Evolutionary conservation across 805 yeast genomes (phyloP), one percentile per base, ranked within the genome.

Genomic region (Ascoidea asiatica): DNA sequence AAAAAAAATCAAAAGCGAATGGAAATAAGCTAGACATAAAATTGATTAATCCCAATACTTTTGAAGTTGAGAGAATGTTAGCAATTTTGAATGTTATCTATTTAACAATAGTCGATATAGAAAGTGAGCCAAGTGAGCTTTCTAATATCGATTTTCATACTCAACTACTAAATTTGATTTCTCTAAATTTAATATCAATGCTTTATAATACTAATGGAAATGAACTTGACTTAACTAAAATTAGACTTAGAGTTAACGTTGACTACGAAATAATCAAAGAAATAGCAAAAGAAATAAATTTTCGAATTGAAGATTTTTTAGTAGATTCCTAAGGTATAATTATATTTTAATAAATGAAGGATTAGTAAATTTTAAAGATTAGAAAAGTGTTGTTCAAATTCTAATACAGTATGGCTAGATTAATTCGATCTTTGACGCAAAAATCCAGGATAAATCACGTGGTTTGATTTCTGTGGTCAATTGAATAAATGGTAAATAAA

Each of bases 41-140:
- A 22, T 54, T 69, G 21, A 57, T 68, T 21, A 58, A 64, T 7
- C 68, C 73, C 4, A 59, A 57, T 37, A 63, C 55, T 47, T 68
- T 69, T 51, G 73, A 69, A 44, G 53, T 69, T 39, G 74, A 69
- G 50, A 55, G 74, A 46, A 51, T 69, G 50, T 54, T 63, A 48
- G 70, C 73, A 6, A 69, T 69, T 37, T 50, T 69, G n/a, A 59
- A 67, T 1, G 68, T 66, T 5, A 64, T 69, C 19, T 69, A 69
- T 51, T 45, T 69, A 44, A 62, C 58, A 37, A 65, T 65, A 45
- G 54, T 11, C 67, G 5, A 47, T 52, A 33, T 53, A 64, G 11
- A 56, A 63, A 22, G 51, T 62, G 40, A 38, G n/a, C 15, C 21
- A 5, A 37, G 37, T 5, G 23, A 45, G 4, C 33, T 17, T 8